These are phyloP conservation scores for Melampsora larici-populina DNA, from an alignment of 1,284 basidiomycete species.

Conservation along the genomic window DNA sequence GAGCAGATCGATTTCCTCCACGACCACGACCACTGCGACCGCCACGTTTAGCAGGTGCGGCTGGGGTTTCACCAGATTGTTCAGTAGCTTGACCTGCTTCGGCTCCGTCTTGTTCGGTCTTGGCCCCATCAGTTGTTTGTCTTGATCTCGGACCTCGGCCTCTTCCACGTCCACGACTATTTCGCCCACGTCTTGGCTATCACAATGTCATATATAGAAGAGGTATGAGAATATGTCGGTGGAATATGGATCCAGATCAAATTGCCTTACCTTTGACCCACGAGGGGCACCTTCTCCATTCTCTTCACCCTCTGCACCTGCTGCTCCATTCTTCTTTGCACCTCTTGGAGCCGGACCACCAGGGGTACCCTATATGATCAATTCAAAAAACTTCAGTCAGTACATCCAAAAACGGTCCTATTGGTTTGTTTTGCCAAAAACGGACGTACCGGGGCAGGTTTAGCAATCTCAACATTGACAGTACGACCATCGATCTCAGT, in stretches of 20 bases:
- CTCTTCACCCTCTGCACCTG: constrained; percentile 59
- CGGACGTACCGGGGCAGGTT: constrained; percentile 66
- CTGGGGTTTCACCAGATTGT: constrained; percentile 72
- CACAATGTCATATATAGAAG: background rate
- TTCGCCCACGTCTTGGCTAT: background rate
- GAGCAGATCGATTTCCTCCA: background rate
- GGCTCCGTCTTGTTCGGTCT: constrained; percentile 62
- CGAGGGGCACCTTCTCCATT: constrained; percentile 11
- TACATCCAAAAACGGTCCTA: no score
- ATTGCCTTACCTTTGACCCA: background rate
- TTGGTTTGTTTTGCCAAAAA: background rate
- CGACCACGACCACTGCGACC: constrained; percentile 9
- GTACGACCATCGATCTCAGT: constrained; percentile 79
- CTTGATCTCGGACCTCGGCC: background rate
- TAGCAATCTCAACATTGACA: constrained; percentile 83
- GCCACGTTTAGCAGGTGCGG: constrained; percentile 11
- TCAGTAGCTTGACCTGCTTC: constrained; percentile 57
- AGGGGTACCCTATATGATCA: constrained; percentile 52
- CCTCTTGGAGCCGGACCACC: constrained; percentile 44
- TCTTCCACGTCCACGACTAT: background rate
- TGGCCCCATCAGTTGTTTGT: constrained; percentile 72
- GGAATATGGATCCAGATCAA: background rate
- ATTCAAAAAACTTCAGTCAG: background rate
- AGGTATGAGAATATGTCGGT: background rate
- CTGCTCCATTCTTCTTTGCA: constrained; percentile 45